Conservation (phyloP, 352 stramenopile species). For the Globisporangium nunn region DNA sequence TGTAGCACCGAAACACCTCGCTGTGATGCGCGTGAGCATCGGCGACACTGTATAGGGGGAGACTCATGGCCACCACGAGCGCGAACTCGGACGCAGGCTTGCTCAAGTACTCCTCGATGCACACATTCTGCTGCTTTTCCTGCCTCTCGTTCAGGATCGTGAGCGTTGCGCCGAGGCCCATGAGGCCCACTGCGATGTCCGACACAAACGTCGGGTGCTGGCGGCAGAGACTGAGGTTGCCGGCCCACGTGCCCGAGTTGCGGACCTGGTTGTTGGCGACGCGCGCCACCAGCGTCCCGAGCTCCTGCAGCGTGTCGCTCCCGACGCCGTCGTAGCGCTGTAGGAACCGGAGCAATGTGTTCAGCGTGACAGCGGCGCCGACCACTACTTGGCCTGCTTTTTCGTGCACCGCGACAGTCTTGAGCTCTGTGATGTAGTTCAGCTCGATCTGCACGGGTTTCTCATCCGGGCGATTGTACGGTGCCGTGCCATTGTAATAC, state of each 20-base stretch:
- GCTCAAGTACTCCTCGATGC: conserved; percentile 18
- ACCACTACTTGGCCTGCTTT: conserved; percentile 29
- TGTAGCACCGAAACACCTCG: conserved; percentile 30
- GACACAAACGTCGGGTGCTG: conserved; percentile 42
- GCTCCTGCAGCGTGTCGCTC: conserved; percentile 25
- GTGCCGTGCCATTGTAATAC: conserved; percentile 50
- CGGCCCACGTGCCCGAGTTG: conserved; percentile 17
- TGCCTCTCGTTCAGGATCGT: conserved; percentile 66
- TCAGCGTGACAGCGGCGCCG: conserved; percentile 62
- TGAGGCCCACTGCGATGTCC: conserved; percentile 55
- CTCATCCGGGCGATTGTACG: conserved; percentile 53
- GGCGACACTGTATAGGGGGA: conserved; percentile 29
- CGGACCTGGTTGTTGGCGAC: conserved; percentile 64
- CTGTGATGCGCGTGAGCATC: conserved; percentile 4
- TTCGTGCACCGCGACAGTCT: conserved; percentile 7
- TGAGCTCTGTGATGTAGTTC: conserved; percentile 51
- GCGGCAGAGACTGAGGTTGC: conserved; percentile 26
- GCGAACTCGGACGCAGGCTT: conserved; percentile 15
- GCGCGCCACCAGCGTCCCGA: conserved; percentile 28
- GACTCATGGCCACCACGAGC: conserved; percentile 24
- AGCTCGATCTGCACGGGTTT: conserved; percentile 20
- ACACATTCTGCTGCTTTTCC: conserved; percentile 17
- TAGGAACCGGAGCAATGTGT: conserved; percentile 70
- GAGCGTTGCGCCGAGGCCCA: conserved; percentile 57
- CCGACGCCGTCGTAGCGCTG: conserved; percentile 71